Conservation (phyloP, 2,329 filamentous ascomycete species). For the Verticillium klebahnii region DNA sequence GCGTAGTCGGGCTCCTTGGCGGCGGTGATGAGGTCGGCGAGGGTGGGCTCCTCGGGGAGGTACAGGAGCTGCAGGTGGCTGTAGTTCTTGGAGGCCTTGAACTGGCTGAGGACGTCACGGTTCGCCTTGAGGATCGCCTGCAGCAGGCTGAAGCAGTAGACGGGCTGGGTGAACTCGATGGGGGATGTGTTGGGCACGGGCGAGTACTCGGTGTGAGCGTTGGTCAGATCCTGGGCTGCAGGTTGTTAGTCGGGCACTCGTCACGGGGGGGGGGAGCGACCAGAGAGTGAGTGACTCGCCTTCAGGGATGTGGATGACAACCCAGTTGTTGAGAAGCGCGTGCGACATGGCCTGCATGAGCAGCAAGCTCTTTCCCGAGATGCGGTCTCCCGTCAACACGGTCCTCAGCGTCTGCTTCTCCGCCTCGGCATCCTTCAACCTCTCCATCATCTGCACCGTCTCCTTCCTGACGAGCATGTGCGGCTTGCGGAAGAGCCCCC, state of each 20-base stretch:
- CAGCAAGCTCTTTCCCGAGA: slow-evolving; percentile 82
- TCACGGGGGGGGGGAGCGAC: slow-evolving; percentile 14
- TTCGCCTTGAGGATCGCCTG: slow-evolving; percentile 71
- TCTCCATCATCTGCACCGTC: slow-evolving; percentile 65
- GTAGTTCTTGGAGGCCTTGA: slow-evolving; percentile 40
- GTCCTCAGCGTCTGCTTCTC: slow-evolving; percentile 54
- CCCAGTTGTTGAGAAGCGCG: slow-evolving; percentile 77
- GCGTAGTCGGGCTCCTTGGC: slow-evolving; percentile 72
- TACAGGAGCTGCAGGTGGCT: slow-evolving; percentile 46
- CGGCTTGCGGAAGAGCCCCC: slow-evolving; percentile 80
- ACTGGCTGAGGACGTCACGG: slow-evolving; percentile 51
- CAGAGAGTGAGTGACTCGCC: slow-evolving; percentile 47
- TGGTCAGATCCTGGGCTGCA: slow-evolving; percentile 74
- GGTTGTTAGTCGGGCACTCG: slow-evolving; percentile 1
- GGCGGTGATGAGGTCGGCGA: slow-evolving; percentile 66
- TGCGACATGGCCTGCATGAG: slow-evolving; percentile 79
- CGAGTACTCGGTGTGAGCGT: slow-evolving; percentile 75
- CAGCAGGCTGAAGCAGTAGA: slow-evolving; percentile 72
- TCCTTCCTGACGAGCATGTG: slow-evolving; percentile 74
- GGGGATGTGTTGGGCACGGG: slow-evolving; percentile 57
- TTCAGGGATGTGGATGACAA: slow-evolving; percentile 86
- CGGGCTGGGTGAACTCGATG: slow-evolving; percentile 69
- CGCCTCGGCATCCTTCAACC: slow-evolving; percentile 52
- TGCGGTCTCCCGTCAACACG: slow-evolving; percentile 68
- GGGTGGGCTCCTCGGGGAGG: slow-evolving; percentile 56